A percentile compares a stretch with the other conserved stretches of the same genome.
Evolutionary conservation across 805 yeast genomes (phyloP).

Genomic region (Candida tammaniensis): DNA sequence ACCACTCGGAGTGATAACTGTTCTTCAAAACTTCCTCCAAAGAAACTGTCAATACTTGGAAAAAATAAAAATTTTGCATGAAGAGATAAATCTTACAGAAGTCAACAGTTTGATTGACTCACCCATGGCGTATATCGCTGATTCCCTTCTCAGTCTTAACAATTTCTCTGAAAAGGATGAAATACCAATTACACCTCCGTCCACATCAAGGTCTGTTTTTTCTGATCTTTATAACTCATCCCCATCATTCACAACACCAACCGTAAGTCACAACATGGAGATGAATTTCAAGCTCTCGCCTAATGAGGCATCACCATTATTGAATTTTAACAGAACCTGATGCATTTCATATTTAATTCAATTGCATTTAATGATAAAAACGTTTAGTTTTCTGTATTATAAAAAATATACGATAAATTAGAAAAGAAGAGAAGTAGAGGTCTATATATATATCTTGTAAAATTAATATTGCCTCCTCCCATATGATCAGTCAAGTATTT

Average conservation of each 20-base stretch:
- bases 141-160: conserved; percentile 5
- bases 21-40: conserved; percentile 3
- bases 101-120: conserved; percentile 3
- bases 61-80: background rate
- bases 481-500: too few relatives aligned
- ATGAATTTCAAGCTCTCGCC: conserved; percentile 1
- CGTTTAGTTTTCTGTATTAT: too few relatives aligned
- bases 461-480: too few relatives aligned
- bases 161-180: conserved; percentile 2
- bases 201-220: conserved; percentile 12
- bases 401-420: too few relatives aligned
- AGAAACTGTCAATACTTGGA: conserved; percentile 3
- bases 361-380: background rate
- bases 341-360: background rate
- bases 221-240: conserved; percentile 13
- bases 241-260: conserved; percentile 11
- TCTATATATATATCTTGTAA: too few relatives aligned
- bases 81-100: background rate
- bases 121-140: conserved; percentile 6
- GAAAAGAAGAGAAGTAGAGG: too few relatives aligned
- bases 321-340: too few relatives aligned
- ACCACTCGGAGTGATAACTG: conserved; percentile 46
- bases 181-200: conserved; percentile 14
- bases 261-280: conserved; percentile 1
- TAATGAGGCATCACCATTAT: background rate